phyloP scores from a whole-genome alignment of 345 rosid species.

The Populus deltoides region DNA sequence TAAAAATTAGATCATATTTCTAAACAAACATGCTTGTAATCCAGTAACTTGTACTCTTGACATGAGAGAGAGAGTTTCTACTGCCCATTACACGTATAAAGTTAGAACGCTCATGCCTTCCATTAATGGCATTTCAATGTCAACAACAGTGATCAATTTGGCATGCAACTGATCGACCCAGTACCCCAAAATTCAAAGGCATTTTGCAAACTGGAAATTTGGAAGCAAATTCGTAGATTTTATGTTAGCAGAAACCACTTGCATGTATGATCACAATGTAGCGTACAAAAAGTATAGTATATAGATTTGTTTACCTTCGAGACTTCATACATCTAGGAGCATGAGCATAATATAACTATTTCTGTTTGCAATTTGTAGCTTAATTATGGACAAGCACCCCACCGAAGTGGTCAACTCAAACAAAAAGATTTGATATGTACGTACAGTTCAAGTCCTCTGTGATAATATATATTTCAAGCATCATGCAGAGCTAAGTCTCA shows the following conservation, averaged over 20 bases:
- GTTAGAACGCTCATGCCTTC: neutral
- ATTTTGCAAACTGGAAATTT: neutral
- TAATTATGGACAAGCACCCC: neutral
- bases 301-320: neutral
- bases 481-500: neutral
- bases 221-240: neutral
- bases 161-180: neutral
- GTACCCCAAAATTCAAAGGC: neutral
- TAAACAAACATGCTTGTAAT: too few relatives aligned
- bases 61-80: neutral
- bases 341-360: neutral
- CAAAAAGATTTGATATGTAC: neutral
- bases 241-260: neutral
- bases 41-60: neutral
- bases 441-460: neutral
- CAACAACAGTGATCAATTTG: neutral
- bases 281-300: too few relatives aligned
- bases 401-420: neutral
- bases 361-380: neutral
- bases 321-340: neutral
- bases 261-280: too few relatives aligned
- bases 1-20: accelerated
- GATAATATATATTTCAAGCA: neutral
- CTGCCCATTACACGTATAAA: neutral
- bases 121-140: too few relatives aligned